Percentiles rank a stretch among this genome's conserved stretches.
Evolutionary conservation across 2,329 filamentous ascomycete genomes (phyloP).

Genomic region (Rachicladosporium sp.): DNA sequence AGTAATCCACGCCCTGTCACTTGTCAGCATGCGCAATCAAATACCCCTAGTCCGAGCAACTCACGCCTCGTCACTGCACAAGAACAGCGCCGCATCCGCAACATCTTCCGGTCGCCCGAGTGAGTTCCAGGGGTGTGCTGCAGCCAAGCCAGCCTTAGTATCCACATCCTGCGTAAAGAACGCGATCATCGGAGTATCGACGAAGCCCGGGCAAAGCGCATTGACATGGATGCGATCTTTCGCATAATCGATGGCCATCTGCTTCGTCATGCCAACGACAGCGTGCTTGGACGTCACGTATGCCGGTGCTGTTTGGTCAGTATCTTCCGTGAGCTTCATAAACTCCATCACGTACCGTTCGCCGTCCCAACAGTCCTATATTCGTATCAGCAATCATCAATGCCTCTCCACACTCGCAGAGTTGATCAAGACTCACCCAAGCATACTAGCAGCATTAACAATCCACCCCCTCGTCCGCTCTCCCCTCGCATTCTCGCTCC

Average conservation of each 20-base stretch:
- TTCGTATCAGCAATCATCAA: not conserved
- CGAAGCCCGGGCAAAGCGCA: slow-evolving; percentile 11
- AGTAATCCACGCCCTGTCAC: slow-evolving; percentile 10
- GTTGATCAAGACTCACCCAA: not conserved
- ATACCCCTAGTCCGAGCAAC: not conserved
- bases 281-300: slow-evolving; percentile 14
- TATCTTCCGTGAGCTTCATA: no score
- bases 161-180: not conserved
- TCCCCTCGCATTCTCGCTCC: slow-evolving; percentile 20
- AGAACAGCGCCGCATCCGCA: slow-evolving; percentile 16
- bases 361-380: not conserved
- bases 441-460: slow-evolving; percentile 36
- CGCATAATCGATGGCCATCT: slow-evolving; percentile 17
- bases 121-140: slow-evolving; percentile 12
- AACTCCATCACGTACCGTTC: not conserved
- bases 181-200: slow-evolving; percentile 12
- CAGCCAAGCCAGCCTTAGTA: slow-evolving; percentile 3
- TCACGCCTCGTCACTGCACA: slow-evolving; percentile 17
- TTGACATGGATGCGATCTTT: slow-evolving; percentile 15
- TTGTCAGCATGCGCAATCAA: slow-evolving; percentile 1
- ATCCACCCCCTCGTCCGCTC: slow-evolving; percentile 36
- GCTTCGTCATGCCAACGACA: slow-evolving; percentile 18
- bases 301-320: slow-evolving; percentile 1
- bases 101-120: slow-evolving; percentile 15
- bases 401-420: no score